Base-by-base conservation (phyloP, 1,284 basidiomycete species). In the Cryptococcus sp. region DNA sequence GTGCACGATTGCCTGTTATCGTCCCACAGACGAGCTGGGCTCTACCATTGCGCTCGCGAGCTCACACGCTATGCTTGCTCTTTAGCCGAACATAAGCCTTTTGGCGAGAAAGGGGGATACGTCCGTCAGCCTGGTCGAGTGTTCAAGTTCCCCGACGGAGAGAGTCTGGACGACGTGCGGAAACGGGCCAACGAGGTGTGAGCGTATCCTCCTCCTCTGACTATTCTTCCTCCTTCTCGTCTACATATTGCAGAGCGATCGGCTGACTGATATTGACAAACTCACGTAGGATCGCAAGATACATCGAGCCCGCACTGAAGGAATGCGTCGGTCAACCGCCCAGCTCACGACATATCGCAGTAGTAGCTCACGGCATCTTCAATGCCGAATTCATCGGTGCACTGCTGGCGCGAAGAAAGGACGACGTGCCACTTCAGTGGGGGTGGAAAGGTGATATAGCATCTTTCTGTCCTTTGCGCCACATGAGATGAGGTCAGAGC, bases 351-450 rank as follows among this genome's bases (percentile, higher is more conserved):
- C 75, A 77, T 54, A 54, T 80, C 26, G 70, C 75, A 4, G 64
- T 79, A 0, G 78, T 79, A 0, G 78, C 77, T 3, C 78, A 80
- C 55, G 78, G 78, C 8, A 79, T 80, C 55, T 78, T 78, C 72
- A 80, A 79, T 62, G 64, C 69, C 16, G 77, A 79, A 58, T 68
- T 79, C 29, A 51, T 79, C 3, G 72, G 77, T 8, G 71, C 70
- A 1, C 48, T 79, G 8, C 50, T 78, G 22, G 66, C 75, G 15
- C 59, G 78, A n/a, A 58, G 77, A 5, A 71, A 74, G 39, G 63
- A 68, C 7, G 67, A 76, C 25, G 70, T 73, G 16, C 69, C 72
- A 3, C 50, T 72, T 0, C 67, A 70, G 8, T 79, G 80, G 70
- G 65, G 70, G 16, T 79, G 78, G 46, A 68, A 74, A 17, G 75